Conservation (phyloP, 2,329 filamentous ascomycete species). For the Pyrenochaeta sp. region DNA sequence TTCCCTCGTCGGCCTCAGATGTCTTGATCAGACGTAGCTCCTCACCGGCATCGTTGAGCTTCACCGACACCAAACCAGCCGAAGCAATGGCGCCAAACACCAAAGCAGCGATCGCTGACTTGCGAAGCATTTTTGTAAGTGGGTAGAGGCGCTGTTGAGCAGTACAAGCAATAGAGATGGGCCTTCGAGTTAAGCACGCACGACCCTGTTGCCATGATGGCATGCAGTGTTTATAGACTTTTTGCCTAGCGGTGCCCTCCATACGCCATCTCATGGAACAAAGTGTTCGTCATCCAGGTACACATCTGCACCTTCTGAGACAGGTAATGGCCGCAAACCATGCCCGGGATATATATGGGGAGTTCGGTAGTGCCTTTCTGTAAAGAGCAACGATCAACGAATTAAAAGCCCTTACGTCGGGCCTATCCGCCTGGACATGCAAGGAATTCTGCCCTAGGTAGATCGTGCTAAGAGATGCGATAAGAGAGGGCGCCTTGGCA, state of each 20-base stretch:
- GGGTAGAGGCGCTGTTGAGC: not conserved
- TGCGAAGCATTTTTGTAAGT: conserved; percentile 7
- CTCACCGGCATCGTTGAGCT: conserved; percentile 15
- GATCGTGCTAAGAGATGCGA: conserved; percentile 19
- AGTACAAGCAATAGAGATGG: too few species aligned
- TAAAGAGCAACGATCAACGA: conserved; percentile 6
- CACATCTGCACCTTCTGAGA: conserved; percentile 10
- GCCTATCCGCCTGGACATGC: not conserved
- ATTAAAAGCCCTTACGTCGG: conserved; percentile 1
- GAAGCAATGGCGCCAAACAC: conserved; percentile 11
- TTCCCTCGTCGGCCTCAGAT: conserved; percentile 14
- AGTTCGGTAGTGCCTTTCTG: conserved; percentile 9
- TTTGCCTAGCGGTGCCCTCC: not conserved
- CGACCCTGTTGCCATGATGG: too few species aligned
- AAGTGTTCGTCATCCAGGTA: not conserved
- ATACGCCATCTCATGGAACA: not conserved
- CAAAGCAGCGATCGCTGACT: conserved; percentile 5
- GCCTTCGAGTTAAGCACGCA: too few species aligned
- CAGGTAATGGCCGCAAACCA: conserved; percentile 3
- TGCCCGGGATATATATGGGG: conserved; percentile 8
- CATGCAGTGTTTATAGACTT: too few species aligned
- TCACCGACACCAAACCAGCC: conserved; percentile 1
- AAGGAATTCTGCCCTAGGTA: not conserved
- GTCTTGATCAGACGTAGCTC: conserved; percentile 18
- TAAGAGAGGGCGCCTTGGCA: conserved; percentile 10